Evolutionary conservation across 768 basidiomycete genomes (phyloP), one percentile per base, ranked within the genome.

Genomic region (Leccinum variicolor): DNA sequence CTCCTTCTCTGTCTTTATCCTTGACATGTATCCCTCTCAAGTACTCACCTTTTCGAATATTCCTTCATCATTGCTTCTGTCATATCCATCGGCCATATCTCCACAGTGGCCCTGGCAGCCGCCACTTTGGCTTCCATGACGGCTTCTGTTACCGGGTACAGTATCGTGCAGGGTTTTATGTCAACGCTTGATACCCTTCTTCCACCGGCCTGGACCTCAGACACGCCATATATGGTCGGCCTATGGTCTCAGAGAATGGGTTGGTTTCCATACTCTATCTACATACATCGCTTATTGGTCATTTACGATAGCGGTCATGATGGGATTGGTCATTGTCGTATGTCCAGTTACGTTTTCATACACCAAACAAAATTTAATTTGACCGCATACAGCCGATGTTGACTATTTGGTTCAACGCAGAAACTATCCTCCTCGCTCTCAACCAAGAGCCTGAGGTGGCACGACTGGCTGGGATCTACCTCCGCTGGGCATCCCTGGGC

Each of bases 191-290:
- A 99, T 70, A 95, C 95, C 0, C 81, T 99, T 65, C 84, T 98
- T 9, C 96, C 97, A 1, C 85, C 92, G 39, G 94, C 96, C 15
- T 99, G 92, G 94, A 95, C 97, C 0, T 94, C 93, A 3, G 68
- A 85, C 1, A 85, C 87, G 29, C 96, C 94, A 0, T 75, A 87
- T 15, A 79, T 92, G 11, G 92, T 98, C 11, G 94, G 94, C 7
- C 78, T 96, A 8, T 96, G 94, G 94, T 74, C 89, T 9, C 93
- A 95, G 70, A 78, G 94, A 61, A 94, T 92, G 90, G 76, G 89
- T 89, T 62, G 47, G 86, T 77, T 54, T 46, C 21, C 15, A 19
- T 28, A 23, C 29, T 26, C 55, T 26, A 28, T 23, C 15, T 10
- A 34, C 36, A 48, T 46, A 28, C 41, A 47, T 48, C 46, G 45